Base-by-base conservation (phyloP, 176 grass and related monocot species). In the Ensete ventricosum region DNA sequence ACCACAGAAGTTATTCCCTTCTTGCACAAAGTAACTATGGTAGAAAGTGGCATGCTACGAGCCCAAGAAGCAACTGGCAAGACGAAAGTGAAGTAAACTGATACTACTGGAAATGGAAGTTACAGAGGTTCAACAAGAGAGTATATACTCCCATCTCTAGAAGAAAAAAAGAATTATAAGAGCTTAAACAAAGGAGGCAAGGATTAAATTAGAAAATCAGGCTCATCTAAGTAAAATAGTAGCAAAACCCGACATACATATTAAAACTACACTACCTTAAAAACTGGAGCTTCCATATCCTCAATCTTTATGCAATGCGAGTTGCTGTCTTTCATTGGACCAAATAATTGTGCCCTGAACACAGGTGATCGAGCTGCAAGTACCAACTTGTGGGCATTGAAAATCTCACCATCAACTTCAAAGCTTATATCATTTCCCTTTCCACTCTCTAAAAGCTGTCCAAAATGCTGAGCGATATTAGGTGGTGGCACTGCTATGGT, bases 331-430 rank as follows among this genome's bases (percentile, higher is more conserved):
- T 74, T 74, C 72, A 74, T 74, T 34, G 72, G 72, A 29, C 72
- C 72, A 57, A 74, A 55, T 57, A 74, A 53, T 74, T 74, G 72
- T 55, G 72, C 72, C 54, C 22, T 74, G 53, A 74, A 74, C 14
- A 74, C 72, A 57, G 72, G 72, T 17, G 72, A 74, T 74, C 72
- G 52, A 55, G 72, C 72, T 57, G 72, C 72, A 55, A 74, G 72
- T 0, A 74, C 72, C 23, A 74, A 74, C 20, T 74, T 74, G 53
- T 74, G 72, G 50, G 53, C 72, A 55, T 25, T 54, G n/a, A 55
- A 74, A 27, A 74, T 74, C 52, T 74, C 72, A 19, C 72, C 72
- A 55, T 74, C 72, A 55, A 74, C 72, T 10, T 74, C 53, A 55
- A 74, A 74, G 34, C 8, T 74, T 14, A 57, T 22, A 57, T 74